Percentiles rank a stretch among this genome's conserved stretches.
Conservation (phyloP, 2,329 filamentous ascomycete genomes). For the Capronia coronata region DNA sequence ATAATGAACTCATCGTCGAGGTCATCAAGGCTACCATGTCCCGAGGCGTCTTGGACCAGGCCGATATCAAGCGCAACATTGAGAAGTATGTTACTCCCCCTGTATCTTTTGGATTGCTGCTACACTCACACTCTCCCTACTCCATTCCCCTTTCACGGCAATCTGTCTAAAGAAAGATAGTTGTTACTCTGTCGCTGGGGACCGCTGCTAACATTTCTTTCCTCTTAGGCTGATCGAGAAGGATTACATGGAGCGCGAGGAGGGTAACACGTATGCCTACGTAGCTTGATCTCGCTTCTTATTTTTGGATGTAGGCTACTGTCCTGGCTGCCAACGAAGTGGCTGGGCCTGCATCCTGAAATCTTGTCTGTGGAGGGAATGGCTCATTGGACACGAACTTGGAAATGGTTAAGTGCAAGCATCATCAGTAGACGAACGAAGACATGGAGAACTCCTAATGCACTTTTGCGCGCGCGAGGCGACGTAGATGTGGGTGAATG, state of each 20-base stretch:
- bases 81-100: constrained; percentile 61
- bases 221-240: constrained; percentile 71
- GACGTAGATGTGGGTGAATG: too few species aligned
- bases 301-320: not conserved
- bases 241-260: constrained; percentile 80
- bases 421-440: too few species aligned
- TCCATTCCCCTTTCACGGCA: too few species aligned
- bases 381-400: not conserved
- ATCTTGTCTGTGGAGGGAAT: not conserved
- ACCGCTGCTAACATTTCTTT: not conserved
- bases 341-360: too few species aligned
- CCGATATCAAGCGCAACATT: constrained; percentile 93
- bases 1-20: constrained; percentile 81
- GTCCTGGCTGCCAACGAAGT: too few species aligned
- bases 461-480: too few species aligned
- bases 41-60: constrained; percentile 75
- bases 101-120: not conserved
- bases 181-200: too few species aligned
- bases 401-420: too few species aligned
- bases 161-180: too few species aligned
- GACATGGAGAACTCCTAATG: too few species aligned
- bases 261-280: constrained; percentile 62
- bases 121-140: too few species aligned
- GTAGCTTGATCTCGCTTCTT: constrained; percentile 47
- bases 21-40: constrained; percentile 86